Base-by-base conservation (phyloP, 768 basidiomycete genomes). In the Termitomyces sp. region DNA sequence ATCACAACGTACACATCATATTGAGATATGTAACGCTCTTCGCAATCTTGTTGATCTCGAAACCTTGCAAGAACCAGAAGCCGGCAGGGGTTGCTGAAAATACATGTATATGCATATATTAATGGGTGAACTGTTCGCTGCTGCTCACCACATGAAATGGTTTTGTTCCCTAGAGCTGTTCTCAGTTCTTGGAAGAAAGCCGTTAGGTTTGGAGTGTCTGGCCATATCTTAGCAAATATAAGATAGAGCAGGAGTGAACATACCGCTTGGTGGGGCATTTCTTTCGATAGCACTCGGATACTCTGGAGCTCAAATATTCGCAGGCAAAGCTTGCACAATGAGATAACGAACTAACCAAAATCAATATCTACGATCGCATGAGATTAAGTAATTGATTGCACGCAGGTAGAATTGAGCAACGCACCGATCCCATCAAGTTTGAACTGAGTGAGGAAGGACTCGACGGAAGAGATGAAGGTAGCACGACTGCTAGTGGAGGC, bases 21-120 rank as follows among this genome's bases (percentile, higher is more conserved):
- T 64, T 66, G 43, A 66, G 10, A 32, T 62, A 66, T 7, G 50
- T 50, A 11, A 63, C 55, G 9, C 27, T 46, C 15, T 27, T 25
- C 7, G 50, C 58, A 38, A 66, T 63, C 40, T 64, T 66, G 50
- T 66, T 58, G 23, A 64, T 63, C 53, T 66, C 58, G 31, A 64
- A 66, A 4, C 65, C 65, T 20, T 25, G 16, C 23, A 44, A 25
- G 23, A 44, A 44, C 43, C 43, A 44, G 22, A 20, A 44, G 13
- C 43, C 43, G 25, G 43, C 43, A 3, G 43, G 43, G n/a, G 43
- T 23, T 15, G 43, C 43, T 44, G 43, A 25, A 25, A 18, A 44
- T 5, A 44, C 25, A 20, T n/a, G n/a, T 25, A 25, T 9, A 9
- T 29, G n/a, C 29, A 4, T 29, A 29, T 29, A 9, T 29, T 4